Conservation (phyloP, 2,329 filamentous ascomycete genomes). For the Lasiodiplodia sp. region DNA sequence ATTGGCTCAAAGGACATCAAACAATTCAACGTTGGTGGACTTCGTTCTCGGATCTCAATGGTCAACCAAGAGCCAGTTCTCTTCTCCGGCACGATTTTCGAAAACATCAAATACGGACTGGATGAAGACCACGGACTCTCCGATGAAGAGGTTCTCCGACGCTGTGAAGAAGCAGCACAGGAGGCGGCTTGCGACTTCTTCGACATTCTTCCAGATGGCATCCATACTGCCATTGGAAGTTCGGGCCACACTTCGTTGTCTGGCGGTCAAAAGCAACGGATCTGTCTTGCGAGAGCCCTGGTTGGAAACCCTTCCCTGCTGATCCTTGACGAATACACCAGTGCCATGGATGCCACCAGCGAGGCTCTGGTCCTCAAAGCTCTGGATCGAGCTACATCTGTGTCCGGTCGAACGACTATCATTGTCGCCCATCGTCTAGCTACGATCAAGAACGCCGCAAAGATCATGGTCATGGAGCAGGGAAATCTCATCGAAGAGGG, state of each 20-base stretch:
- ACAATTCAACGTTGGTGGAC: slow-evolving; percentile 40
- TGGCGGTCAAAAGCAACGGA: slow-evolving; percentile 49
- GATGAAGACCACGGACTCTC: slow-evolving; percentile 53
- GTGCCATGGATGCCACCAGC: slow-evolving; percentile 43
- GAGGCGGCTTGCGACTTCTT: slow-evolving; percentile 69
- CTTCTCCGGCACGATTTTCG: slow-evolving; percentile 45
- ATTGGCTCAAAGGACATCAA: slow-evolving; percentile 43
- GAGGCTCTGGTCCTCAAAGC: slow-evolving; percentile 45
- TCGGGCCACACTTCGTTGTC: slow-evolving; percentile 55
- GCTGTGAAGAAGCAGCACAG: slow-evolving; percentile 65
- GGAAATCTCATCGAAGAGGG: slow-evolving; percentile 43
- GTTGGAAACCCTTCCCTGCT: slow-evolving; percentile 43
- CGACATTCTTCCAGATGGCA: slow-evolving; percentile 43
- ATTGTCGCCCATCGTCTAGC: slow-evolving; percentile 47
- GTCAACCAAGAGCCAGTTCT: slow-evolving; percentile 45
- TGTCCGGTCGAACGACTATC: slow-evolving; percentile 43
- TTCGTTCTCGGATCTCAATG: slow-evolving; percentile 43
- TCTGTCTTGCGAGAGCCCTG: slow-evolving; percentile 46
- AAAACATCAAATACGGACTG: slow-evolving; percentile 46
- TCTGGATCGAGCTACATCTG: slow-evolving; percentile 42
- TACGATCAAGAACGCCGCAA: slow-evolving; percentile 47
- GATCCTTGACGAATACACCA: slow-evolving; percentile 47
- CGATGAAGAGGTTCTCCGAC: slow-evolving; percentile 60
- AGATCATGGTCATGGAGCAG: slow-evolving; percentile 47
- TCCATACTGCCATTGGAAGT: slow-evolving; percentile 43